phyloP scores from a whole-genome alignment of 805 yeast genomes.

The Vanderwaltozyma tropicalis region DNA sequence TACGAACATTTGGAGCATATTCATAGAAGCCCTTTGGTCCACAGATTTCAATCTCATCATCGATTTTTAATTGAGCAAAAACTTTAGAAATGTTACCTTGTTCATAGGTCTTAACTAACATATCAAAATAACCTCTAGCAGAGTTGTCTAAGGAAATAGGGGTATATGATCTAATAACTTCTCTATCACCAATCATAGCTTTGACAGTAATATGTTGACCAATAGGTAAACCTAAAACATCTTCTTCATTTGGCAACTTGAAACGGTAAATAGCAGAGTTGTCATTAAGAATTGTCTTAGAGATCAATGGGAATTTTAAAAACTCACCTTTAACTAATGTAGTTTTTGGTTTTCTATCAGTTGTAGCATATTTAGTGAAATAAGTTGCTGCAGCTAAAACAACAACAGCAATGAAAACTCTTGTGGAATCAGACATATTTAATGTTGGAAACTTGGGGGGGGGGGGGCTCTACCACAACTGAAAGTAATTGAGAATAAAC shows the following conservation, averaged over 20 bases:
- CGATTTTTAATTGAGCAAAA: slow-evolving; percentile 62
- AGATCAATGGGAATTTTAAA: slow-evolving; percentile 69
- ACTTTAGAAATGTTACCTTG: slow-evolving; percentile 73
- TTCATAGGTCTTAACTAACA: slow-evolving; percentile 78
- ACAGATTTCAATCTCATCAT: slow-evolving; percentile 66
- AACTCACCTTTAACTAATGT: slow-evolving; percentile 58
- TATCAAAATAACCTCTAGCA: slow-evolving; percentile 70
- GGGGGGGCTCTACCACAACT: no score
- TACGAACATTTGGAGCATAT: slow-evolving; percentile 69
- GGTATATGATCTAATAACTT: slow-evolving; percentile 77
- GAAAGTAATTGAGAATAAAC: no score
- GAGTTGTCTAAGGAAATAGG: slow-evolving; percentile 73
- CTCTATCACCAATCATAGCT: slow-evolving; percentile 69
- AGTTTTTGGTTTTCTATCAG: slow-evolving; percentile 9
- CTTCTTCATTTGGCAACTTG: slow-evolving; percentile 64
- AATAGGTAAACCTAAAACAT: slow-evolving; percentile 77
- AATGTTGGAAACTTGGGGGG: no score
- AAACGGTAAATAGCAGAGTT: slow-evolving; percentile 79
- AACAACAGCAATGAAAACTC: background rate
- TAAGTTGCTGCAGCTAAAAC: slow-evolving; percentile 1
- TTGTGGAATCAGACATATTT: slow-evolving; percentile 1
- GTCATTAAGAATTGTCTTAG: slow-evolving; percentile 65
- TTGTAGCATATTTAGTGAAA: background rate
- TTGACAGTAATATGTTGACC: slow-evolving; percentile 87
- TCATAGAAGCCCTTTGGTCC: slow-evolving; percentile 90